phyloP scores from a whole-genome alignment of 2,329 filamentous ascomycete genomes.

The Fusarium chaquense region DNA sequence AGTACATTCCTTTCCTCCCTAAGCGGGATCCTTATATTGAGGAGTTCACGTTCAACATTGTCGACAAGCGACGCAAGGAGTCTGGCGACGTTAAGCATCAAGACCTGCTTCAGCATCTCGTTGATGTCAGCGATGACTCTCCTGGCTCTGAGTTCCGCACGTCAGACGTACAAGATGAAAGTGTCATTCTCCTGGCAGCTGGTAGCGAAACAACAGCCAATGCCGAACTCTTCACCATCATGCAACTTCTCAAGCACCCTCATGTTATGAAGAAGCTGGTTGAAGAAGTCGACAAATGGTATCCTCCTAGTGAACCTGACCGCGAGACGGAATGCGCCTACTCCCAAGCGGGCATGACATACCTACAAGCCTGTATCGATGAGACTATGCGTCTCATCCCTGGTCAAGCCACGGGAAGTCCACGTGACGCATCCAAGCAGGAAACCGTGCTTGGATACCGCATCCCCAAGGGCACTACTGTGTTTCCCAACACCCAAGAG shows the following conservation, averaged over 20 bases:
- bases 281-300: slow-evolving; percentile 12
- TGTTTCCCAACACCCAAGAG: slow-evolving; percentile 9
- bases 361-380: slow-evolving; percentile 8
- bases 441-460: not conserved
- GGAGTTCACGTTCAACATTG: slow-evolving; percentile 7
- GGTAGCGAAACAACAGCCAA: slow-evolving; percentile 11
- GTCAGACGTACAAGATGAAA: slow-evolving; percentile 5
- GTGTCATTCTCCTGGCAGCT: slow-evolving; percentile 4
- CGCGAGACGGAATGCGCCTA: slow-evolving; percentile 3
- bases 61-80: slow-evolving; percentile 6
- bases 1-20: slow-evolving; percentile 6
- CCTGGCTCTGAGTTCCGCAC: slow-evolving; percentile 5
- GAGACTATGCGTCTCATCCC: slow-evolving; percentile 12
- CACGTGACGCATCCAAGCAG: not conserved
- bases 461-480: slow-evolving; percentile 1
- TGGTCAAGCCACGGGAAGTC: slow-evolving; percentile 1
- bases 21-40: slow-evolving; percentile 10
- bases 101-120: slow-evolving; percentile 8
- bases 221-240: slow-evolving; percentile 5
- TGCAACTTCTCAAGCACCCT: slow-evolving; percentile 6
- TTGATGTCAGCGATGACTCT: slow-evolving; percentile 7
- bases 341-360: slow-evolving; percentile 6
- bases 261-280: slow-evolving; percentile 7
- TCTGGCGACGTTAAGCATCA: not conserved
- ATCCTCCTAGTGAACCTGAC: not conserved